These are phyloP conservation scores for Aspergillus unguis DNA, from an alignment of 2,329 filamentous ascomycete genomes.

Conservation along the genomic window DNA sequence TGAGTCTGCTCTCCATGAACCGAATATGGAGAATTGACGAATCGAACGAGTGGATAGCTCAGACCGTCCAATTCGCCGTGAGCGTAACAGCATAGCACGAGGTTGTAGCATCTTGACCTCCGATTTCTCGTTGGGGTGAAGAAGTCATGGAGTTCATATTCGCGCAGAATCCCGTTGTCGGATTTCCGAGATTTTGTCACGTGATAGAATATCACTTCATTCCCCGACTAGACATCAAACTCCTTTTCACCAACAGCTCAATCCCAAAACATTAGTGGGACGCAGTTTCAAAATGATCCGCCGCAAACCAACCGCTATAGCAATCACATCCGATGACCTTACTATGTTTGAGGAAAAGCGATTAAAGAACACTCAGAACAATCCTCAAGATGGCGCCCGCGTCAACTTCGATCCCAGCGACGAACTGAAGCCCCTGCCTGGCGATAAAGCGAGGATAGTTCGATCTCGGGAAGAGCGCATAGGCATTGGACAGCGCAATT, in stretches of 20 bases:
- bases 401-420: slow-evolving; percentile 45
- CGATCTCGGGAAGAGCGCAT: slow-evolving; percentile 47
- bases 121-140: not conserved
- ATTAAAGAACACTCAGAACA: slow-evolving; percentile 25
- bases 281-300: slow-evolving; percentile 42
- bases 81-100: slow-evolving; percentile 13
- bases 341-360: slow-evolving; percentile 45
- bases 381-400: slow-evolving; percentile 22
- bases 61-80: slow-evolving; percentile 12
- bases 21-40: slow-evolving; percentile 29
- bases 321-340: slow-evolving; percentile 49
- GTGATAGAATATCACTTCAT: not conserved
- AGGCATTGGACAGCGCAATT: slow-evolving; percentile 28
- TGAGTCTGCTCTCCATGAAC: slow-evolving; percentile 16
- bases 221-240: too few relatives aligned
- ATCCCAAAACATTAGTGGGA: too few relatives aligned
- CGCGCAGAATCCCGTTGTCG: not conserved
- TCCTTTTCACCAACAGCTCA: too few relatives aligned
- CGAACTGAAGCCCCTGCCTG: slow-evolving; percentile 49
- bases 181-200: slow-evolving; percentile 7
- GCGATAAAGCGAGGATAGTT: slow-evolving; percentile 48
- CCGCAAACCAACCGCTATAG: slow-evolving; percentile 50
- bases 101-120: slow-evolving; percentile 28
- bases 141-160: not conserved
- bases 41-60: slow-evolving; percentile 15